These are phyloP conservation scores for Podosphaera fusca DNA, from an alignment of 2,329 filamentous ascomycete species.

Conservation along the genomic window DNA sequence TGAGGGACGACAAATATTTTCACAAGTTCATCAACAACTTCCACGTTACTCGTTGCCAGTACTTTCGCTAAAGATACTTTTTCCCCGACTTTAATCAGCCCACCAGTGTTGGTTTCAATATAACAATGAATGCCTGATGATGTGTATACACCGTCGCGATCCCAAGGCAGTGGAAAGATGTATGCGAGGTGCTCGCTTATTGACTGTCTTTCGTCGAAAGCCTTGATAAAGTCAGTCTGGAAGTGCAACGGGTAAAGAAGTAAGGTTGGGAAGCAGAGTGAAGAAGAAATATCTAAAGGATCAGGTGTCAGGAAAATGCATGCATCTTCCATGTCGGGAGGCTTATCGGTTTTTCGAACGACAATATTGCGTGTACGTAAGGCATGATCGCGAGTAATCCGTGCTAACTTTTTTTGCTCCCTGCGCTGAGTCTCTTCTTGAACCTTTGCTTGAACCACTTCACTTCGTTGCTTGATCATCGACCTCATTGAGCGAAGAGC, in stretches of 20 bases:
- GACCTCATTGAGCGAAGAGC: constrained; percentile 36
- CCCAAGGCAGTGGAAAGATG: constrained; percentile 78
- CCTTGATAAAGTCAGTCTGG: constrained; percentile 79
- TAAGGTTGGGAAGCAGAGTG: constrained; percentile 54
- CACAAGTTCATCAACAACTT: constrained; percentile 70
- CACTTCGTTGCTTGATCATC: constrained; percentile 38
- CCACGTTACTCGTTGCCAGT: constrained; percentile 51
- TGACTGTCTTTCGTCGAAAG: constrained; percentile 53
- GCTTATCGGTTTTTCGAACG: constrained; percentile 39
- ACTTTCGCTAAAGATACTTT: constrained; percentile 58
- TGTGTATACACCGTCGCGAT: constrained; percentile 42
- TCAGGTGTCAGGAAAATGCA: constrained; percentile 45
- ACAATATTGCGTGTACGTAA: constrained; percentile 47
- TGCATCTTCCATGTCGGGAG: constrained; percentile 78
- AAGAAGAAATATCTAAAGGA: constrained; percentile 46
- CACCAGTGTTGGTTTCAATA: constrained; percentile 60
- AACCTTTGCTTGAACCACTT: constrained; percentile 30
- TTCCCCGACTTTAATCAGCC: constrained; percentile 74
- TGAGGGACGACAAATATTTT: constrained; percentile 64
- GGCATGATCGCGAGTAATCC: constrained; percentile 38
- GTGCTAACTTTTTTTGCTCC: constrained; percentile 31
- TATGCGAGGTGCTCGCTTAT: constrained; percentile 62
- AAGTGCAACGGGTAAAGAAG: constrained; percentile 65
- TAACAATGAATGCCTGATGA: constrained; percentile 55
- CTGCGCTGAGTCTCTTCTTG: constrained; percentile 31